phyloP scores from a whole-genome alignment of 257 asterid species.

The Marsdenia floribunda region DNA sequence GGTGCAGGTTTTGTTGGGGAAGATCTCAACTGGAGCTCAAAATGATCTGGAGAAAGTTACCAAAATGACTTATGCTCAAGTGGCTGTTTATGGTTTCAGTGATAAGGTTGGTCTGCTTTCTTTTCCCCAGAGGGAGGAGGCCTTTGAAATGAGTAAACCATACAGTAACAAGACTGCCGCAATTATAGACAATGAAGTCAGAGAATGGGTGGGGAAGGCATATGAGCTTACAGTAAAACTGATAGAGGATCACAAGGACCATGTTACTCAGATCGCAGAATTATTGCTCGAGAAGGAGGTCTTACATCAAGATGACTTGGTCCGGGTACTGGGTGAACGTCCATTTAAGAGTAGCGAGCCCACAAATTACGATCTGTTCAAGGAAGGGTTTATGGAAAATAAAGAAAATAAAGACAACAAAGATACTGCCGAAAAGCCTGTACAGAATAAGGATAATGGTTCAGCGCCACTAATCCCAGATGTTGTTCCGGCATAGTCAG shows the following conservation, averaged over 20 bases:
- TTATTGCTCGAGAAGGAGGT: conserved; percentile 77
- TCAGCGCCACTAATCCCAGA: conserved; percentile 46
- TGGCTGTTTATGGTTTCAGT: conserved; percentile 80
- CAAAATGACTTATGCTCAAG: conserved; percentile 80
- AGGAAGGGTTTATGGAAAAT: conserved; percentile 50
- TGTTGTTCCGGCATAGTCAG: conserved; percentile 33
- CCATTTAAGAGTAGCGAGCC: conserved; percentile 58
- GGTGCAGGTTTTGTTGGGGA: conserved; percentile 68
- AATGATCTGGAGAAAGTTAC: conserved; percentile 93
- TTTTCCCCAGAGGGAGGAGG: conserved; percentile 55
- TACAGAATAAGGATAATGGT: conserved; percentile 37
- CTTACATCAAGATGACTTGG: conserved; percentile 77
- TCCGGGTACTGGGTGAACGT: conserved; percentile 57
- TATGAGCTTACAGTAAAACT: conserved; percentile 54
- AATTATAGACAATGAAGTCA: conserved; percentile 67
- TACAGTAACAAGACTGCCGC: conserved; percentile 87
- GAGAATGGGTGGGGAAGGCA: conserved; percentile 74
- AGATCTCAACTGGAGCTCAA: conserved; percentile 92
- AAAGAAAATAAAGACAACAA: conserved; percentile 20
- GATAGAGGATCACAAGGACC: conserved; percentile 68
- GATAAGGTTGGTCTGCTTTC: conserved; percentile 83
- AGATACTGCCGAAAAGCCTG: conserved; percentile 21
- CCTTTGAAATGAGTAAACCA: conserved; percentile 52
- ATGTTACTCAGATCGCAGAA: conserved; percentile 64
- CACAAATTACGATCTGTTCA: conserved; percentile 64